Conservation (phyloP, 2,329 filamentous ascomycete genomes). For the Neoscytalidium dimidiatum region DNA sequence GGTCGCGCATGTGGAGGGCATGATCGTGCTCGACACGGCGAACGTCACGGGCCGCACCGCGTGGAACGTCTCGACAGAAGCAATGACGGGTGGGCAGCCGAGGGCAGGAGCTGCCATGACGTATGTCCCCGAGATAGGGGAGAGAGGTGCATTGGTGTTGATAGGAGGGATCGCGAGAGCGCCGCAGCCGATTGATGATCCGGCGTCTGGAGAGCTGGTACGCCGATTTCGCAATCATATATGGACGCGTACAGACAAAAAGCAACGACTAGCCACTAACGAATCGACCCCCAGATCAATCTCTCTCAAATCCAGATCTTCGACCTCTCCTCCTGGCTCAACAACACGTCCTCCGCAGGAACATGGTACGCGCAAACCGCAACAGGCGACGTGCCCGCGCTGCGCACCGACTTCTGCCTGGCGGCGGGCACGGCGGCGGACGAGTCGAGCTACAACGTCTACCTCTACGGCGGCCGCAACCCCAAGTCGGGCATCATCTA, state of each 20-base stretch:
- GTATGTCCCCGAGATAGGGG: neutral
- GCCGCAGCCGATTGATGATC: neutral
- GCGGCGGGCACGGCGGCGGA: conserved; percentile 45
- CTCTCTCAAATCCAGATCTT: neutral
- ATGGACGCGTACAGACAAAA: no score
- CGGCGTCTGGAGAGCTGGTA: conserved; percentile 3
- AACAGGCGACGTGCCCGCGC: conserved; percentile 42
- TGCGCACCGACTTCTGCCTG: conserved; percentile 49
- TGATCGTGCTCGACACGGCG: neutral
- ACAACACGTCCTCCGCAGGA: conserved; percentile 9
- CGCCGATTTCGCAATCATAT: no score
- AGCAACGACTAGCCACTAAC: neutral
- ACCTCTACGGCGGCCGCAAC: conserved; percentile 51
- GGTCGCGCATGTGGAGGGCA: neutral
- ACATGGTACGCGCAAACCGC: conserved; percentile 48
- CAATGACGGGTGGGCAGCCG: neutral
- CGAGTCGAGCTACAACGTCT: conserved; percentile 51
- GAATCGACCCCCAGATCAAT: neutral
- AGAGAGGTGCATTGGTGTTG: neutral
- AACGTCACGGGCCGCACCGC: neutral
- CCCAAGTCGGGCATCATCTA: conserved; percentile 32
- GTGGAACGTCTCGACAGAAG: neutral
- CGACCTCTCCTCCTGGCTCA: neutral
- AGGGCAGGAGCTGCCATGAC: neutral
- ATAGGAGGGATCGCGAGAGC: neutral